Conservation (phyloP, 108 stramenopile species). For the Cyclotella cryptica region DNA sequence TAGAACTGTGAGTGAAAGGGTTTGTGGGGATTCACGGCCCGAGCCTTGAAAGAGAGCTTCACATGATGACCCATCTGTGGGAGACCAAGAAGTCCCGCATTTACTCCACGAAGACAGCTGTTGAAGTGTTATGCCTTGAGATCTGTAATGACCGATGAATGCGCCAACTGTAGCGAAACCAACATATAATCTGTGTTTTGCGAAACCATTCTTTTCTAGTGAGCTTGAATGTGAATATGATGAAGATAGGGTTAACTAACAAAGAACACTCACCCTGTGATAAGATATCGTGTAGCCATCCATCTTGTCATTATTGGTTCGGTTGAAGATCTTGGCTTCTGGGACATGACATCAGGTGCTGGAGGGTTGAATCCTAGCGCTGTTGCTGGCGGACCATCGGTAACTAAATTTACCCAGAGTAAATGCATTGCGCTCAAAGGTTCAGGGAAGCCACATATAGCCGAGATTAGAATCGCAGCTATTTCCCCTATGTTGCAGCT, state of each 20-base stretch:
- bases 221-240: neutral
- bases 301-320: conserved; percentile 96
- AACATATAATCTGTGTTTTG: conserved; percentile 77
- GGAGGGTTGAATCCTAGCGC: conserved; percentile 98
- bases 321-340: conserved; percentile 87
- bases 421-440: conserved; percentile 98
- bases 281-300: conserved; percentile 89
- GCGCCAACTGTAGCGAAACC: conserved; percentile 95
- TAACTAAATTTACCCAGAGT: conserved; percentile 98
- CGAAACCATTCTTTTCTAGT: neutral
- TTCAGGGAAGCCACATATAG: conserved; percentile 93
- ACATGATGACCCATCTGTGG: conserved; percentile 58
- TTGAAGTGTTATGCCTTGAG: conserved; percentile 64
- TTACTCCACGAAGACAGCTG: conserved; percentile 69
- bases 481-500: conserved; percentile 99
- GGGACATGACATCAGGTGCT: conserved; percentile 91
- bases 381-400: conserved; percentile 98
- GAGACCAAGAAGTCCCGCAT: conserved; percentile 56
- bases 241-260: conserved; percentile 19
- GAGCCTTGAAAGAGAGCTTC: conserved; percentile 80
- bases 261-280: conserved; percentile 75
- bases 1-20: conserved; percentile 91
- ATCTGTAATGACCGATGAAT: conserved; percentile 92
- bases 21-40: conserved; percentile 87
- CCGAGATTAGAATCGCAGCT: conserved; percentile 92